phyloP scores from a whole-genome alignment of 2,329 filamentous ascomycete genomes.

The Apiospora pterosperma region DNA sequence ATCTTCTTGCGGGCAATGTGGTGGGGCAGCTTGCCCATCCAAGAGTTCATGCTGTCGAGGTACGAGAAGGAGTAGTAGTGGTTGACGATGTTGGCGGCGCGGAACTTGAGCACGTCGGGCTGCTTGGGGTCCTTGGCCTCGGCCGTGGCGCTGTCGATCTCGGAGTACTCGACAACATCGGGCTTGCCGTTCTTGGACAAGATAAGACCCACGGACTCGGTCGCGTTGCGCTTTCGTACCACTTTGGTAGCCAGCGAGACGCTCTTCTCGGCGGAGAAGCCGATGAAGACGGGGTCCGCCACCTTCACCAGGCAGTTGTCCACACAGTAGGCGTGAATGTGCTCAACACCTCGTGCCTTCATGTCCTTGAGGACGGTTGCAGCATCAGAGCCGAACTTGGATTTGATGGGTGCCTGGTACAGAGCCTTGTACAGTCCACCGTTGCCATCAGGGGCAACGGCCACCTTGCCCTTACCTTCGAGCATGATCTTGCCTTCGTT shows the following conservation, averaged over 20 bases:
- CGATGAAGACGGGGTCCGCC: conserved; percentile 94
- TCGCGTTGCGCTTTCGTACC: conserved; percentile 96
- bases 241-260: conserved; percentile 98
- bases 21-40: conserved; percentile 83
- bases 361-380: conserved; percentile 84
- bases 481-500: conserved; percentile 97
- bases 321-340: conserved; percentile 96
- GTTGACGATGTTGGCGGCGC: conserved; percentile 98
- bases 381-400: conserved; percentile 42
- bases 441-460: conserved; percentile 95
- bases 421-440: conserved; percentile 95
- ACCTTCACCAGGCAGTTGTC: conserved; percentile 99
- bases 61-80: conserved; percentile 98
- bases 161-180: conserved; percentile 97
- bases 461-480: conserved; percentile 85
- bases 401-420: conserved; percentile 22
- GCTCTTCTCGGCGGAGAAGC: conserved; percentile 81
- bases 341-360: conserved; percentile 82
- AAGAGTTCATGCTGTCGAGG: conserved; percentile 84
- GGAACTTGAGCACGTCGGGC: conserved; percentile 82
- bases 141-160: conserved; percentile 86
- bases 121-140: conserved; percentile 84
- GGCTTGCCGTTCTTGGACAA: conserved; percentile 93
- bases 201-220: conserved; percentile 93
- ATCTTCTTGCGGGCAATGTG: conserved; percentile 99